Base-by-base conservation (phyloP, 1,284 basidiomycete species). In the Tausonia pullulans region DNA sequence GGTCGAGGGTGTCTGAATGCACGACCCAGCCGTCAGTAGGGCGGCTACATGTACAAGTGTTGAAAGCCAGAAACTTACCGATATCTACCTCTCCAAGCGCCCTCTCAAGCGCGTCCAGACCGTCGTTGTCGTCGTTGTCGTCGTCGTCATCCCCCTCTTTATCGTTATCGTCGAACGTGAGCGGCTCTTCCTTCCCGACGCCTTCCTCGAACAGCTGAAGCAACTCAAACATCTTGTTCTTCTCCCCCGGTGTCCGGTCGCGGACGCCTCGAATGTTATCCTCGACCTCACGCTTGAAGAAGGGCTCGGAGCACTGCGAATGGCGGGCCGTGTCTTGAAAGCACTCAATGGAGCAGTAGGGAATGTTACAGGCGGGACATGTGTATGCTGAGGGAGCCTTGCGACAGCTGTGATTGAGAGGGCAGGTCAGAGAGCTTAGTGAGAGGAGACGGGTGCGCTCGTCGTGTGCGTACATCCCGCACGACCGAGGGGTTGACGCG, bases 161-260 rank as follows among this genome's bases (percentile, higher is more conserved):
- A 8, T 43, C 54, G 11, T 55, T 43, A 13, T 61, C 61, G 16
- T 62, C 60, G 43, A 60, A 48, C 40, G 54, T 55, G 4, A 61
- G 44, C 27, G 55, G 39, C 0, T 46, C 60, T 8, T 65, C 64
- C 7, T 49, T 49, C 9, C 56, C 56, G 1, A 55, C 60, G 5
- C 64, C 64, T n/a, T 65, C 64, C 27, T 65, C 64, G 43, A 65
- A 65, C 16, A 50, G 53, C 40, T 60, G 56, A 2, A 65, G 52
- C 43, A 65, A 49, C 16, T 65, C 64, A 27, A 55, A 48, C 64
- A 65, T 65, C 60, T 58, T 61, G 43, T 58, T 48, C 60, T 65
- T 61, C 60, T 61, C 64, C 60, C 62, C 60, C 40, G 41, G 14
- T 41, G 57, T 58, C 44, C 27, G 27, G 16, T 27, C 45, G 9